Evolutionary conservation across 108 stramenopile species (phyloP).

Genomic region (Pseudonitzschia multistriata): DNA sequence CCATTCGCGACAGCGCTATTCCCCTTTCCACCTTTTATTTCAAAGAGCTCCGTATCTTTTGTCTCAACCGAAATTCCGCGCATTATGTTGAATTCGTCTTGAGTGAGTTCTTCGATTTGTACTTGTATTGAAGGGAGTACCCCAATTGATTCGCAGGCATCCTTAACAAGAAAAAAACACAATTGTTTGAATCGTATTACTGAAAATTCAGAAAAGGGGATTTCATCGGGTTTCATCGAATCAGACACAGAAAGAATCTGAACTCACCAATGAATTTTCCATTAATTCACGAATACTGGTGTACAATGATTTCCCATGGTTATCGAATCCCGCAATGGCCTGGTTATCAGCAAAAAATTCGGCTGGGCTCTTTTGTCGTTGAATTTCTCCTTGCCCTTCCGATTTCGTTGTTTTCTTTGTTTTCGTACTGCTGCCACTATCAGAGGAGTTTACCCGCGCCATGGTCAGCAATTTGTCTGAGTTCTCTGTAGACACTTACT

Average conservation of each 20-base stretch:
- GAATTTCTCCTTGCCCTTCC: conserved; percentile 54
- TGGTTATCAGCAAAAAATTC: conserved; percentile 98
- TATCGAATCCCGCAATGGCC: conserved; percentile 97
- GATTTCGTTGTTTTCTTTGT: conserved; percentile 3
- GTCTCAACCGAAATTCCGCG: conserved; percentile 51
- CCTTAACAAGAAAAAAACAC: conserved; percentile 24
- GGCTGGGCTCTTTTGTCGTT: conserved; percentile 84
- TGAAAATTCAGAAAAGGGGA: no score
- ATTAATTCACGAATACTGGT: conserved; percentile 94
- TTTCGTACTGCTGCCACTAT: conserved; percentile 14
- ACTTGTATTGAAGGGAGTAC: conserved; percentile 81
- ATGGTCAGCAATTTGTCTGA: no score
- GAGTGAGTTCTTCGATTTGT: conserved; percentile 83
- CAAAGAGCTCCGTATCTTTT: conserved; percentile 39
- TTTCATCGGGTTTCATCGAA: not conserved
- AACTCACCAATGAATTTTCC: conserved; percentile 68
- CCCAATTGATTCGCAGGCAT: conserved; percentile 90
- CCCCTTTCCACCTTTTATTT: conserved; percentile 27
- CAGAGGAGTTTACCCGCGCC: no score
- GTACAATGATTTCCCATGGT: conserved; percentile 91
- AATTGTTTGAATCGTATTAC: no score
- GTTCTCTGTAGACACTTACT: no score
- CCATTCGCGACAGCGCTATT: not conserved
- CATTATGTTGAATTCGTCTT: conserved; percentile 77
- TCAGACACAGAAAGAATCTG: not conserved